Evolutionary conservation across 2,329 filamentous ascomycete species (phyloP), one percentile per base, ranked within the genome.

Genomic region (Diaporthe ilicicola): DNA sequence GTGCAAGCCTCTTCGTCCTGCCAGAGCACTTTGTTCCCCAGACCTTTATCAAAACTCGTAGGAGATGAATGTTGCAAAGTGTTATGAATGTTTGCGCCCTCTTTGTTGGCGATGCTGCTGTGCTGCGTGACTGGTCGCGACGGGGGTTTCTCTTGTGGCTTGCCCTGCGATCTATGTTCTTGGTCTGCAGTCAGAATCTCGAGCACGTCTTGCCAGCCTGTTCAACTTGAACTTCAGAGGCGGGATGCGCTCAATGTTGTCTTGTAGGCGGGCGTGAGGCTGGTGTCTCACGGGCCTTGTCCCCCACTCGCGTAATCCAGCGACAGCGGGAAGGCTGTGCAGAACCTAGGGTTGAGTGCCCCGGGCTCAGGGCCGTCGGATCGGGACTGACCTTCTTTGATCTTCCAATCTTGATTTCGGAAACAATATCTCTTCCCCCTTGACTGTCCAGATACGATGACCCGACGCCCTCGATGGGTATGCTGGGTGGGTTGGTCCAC

Each of bases 241-340:
- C 17, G 50, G 37, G 48, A 68, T 59, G n/a, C 44, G 39, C 53
- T 48, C 29, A 29, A 34, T 37, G 22, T 22, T 29, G 27, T 55
- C 19, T 39, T 39, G 29, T 46, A 44, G 59, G 42, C 46, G 27
- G n/a, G 12, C 42, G 19, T 62, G 59, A 62, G 59, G 39, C 53
- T 48, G 37, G 34, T 34, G 53, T 59, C 24, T 42, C 54, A 68
- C 42, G 53, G 53, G 51, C 44, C n/a, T n/a, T 50, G 32, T 59
- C 53, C 66, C 53, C 53, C 53, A 42, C 32, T 64, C 66, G 46
- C 42, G 66, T 68, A 59, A 68, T 59, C 66, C 66, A 55, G 29
- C 53, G 66, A 68, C 29, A 50, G 66, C 55, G 53, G 53, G 42
- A 59, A 56, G 66, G 65, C 53, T 68, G 39, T 59, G 53, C 42